Evolutionary conservation across 805 yeast genomes (phyloP).

Genomic region (Maudiozyma turicensis): DNA sequence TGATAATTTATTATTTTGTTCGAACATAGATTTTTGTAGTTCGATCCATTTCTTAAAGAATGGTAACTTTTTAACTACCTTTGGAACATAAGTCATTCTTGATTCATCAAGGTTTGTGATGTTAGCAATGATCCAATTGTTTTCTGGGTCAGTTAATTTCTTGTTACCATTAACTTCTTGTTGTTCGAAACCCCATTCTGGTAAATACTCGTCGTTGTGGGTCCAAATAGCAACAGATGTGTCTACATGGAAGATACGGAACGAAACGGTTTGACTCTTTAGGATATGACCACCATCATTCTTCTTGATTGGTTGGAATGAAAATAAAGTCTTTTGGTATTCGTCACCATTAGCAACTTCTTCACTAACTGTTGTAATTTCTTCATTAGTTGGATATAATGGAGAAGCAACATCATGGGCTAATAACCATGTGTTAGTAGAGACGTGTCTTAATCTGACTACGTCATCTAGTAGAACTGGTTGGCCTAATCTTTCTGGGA

Average conservation of each 20-base stretch:
- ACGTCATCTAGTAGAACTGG: conserved; percentile 61
- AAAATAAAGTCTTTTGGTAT: conserved; percentile 70
- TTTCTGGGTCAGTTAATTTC: conserved; percentile 54
- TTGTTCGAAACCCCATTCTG: conserved; percentile 91
- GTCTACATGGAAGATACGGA: conserved; percentile 71
- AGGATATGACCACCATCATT: conserved; percentile 36
- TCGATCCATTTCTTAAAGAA: conserved; percentile 86
- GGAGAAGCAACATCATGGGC: conserved; percentile 98
- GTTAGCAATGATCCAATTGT: conserved; percentile 67
- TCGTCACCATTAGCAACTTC: conserved; percentile 48
- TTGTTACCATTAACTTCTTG: conserved; percentile 95
- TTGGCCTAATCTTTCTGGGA: conserved; percentile 33
- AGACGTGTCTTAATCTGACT: conserved; percentile 72
- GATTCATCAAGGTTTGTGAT: conserved; percentile 56
- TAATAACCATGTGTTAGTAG: conserved; percentile 67
- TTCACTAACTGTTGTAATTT: conserved; percentile 63
- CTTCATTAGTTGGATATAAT: conserved; percentile 82
- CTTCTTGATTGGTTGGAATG: conserved; percentile 52
- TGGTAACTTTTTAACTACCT: conserved; percentile 49
- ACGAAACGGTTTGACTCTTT: conserved; percentile 58
- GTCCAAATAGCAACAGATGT: conserved; percentile 94
- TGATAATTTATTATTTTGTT: conserved; percentile 78
- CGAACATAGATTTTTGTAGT: conserved; percentile 80
- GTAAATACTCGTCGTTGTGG: conserved; percentile 69
- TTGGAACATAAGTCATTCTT: conserved; percentile 58